Evolutionary conservation across 2,329 filamentous ascomycete genomes (phyloP).

Genomic region (Monosporascus sp.): DNA sequence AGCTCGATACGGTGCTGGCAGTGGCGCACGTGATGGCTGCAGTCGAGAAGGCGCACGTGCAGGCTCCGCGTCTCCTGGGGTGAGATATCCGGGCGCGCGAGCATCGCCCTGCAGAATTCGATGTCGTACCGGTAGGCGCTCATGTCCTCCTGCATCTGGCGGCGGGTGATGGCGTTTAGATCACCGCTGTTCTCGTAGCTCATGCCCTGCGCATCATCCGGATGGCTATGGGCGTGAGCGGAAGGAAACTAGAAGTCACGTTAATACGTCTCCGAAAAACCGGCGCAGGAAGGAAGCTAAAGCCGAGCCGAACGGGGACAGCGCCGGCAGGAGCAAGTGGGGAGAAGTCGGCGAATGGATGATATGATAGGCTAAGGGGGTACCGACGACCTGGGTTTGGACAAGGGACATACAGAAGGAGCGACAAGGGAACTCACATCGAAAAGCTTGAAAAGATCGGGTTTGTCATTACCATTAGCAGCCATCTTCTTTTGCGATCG

Average conservation of each 20-base stretch:
- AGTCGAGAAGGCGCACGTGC: conserved; percentile 37
- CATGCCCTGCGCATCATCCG: conserved; percentile 10
- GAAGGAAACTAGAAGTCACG: neutral
- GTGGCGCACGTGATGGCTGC: conserved; percentile 38
- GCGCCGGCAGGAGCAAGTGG: neutral
- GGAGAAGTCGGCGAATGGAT: neutral
- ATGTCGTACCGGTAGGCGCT: conserved; percentile 36
- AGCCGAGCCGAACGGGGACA: neutral
- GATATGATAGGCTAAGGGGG: neutral
- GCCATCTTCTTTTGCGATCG: neutral
- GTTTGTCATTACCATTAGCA: neutral
- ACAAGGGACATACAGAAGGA: neutral
- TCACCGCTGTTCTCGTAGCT: conserved; percentile 22
- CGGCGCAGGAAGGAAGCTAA: neutral
- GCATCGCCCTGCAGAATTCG: conserved; percentile 33
- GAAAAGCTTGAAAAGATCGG: conserved; percentile 1
- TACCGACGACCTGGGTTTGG: neutral
- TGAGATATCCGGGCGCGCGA: conserved; percentile 28
- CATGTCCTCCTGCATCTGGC: conserved; percentile 37
- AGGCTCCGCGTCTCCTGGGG: conserved; percentile 35
- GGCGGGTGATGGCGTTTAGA: conserved; percentile 24
- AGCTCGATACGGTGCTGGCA: conserved; percentile 35
- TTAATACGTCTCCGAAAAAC: neutral
- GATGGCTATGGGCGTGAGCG: conserved; percentile 2
- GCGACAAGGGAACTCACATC: neutral